phyloP scores from a whole-genome alignment of 331 rosid genomes.

The Quercus tomentella region DNA sequence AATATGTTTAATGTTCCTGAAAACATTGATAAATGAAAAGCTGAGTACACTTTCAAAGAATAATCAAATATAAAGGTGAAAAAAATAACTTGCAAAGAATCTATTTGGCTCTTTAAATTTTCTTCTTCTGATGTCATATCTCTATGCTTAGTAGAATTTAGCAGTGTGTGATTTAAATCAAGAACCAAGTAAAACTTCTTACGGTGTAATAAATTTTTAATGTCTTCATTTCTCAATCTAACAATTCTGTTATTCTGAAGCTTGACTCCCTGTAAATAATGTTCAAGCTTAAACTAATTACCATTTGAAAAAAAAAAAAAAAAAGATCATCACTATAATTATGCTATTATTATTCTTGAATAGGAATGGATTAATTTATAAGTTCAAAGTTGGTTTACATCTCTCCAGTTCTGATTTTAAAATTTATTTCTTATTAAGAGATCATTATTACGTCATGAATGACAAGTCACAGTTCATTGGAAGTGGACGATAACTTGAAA shows the following conservation, averaged over 20 bases:
- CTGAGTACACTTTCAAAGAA: too few species aligned
- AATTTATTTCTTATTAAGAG: not conserved
- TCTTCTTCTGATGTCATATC: too few species aligned
- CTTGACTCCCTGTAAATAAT: not conserved
- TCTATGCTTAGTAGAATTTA: slow-evolving; percentile 54
- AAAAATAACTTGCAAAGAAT: too few species aligned
- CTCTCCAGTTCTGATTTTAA: not conserved
- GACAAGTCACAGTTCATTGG: not conserved
- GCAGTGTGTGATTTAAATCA: slow-evolving; percentile 71
- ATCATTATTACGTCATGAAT: not conserved
- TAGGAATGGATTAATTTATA: not conserved
- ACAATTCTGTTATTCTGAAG: too few species aligned
- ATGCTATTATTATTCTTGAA: not conserved
- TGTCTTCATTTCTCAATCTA: slow-evolving; percentile 13
- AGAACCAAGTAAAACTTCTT: slow-evolving; percentile 70
- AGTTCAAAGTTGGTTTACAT: not conserved
- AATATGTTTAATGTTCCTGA: too few species aligned
- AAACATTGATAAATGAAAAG: too few species aligned
- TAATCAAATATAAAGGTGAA: too few species aligned
- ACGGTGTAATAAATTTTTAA: slow-evolving; percentile 42
- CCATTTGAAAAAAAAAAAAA: not conserved
- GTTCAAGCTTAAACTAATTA: not conserved
- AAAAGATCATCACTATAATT: not conserved
- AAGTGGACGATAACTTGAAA: not conserved
- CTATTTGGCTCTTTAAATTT: too few species aligned